phyloP scores from a whole-genome alignment of 768 basidiomycete genomes.

The Suillus cothurnatus region DNA sequence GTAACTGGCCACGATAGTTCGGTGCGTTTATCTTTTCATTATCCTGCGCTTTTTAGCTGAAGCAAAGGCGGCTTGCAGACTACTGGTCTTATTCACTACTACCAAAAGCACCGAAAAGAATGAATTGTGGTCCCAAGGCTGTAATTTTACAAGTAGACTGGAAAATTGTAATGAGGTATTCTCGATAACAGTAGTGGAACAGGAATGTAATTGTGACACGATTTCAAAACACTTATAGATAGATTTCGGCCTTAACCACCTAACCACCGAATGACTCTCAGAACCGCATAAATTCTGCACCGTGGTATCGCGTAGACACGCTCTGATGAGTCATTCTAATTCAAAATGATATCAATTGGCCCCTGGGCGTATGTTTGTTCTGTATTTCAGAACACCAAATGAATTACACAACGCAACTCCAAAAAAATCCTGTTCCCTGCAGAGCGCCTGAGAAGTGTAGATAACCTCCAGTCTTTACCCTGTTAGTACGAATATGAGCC shows the following conservation, averaged over 20 bases:
- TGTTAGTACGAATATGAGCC: background rate
- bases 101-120: slow-evolving; percentile 86
- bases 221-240: background rate
- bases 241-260: background rate
- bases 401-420: background rate
- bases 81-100: slow-evolving; percentile 95
- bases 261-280: background rate
- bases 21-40: slow-evolving; percentile 30
- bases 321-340: background rate
- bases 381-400: background rate
- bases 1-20: slow-evolving; percentile 91
- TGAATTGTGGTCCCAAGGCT: slow-evolving; percentile 29
- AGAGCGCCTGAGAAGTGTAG: background rate
- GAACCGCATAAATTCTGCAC: background rate
- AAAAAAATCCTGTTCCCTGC: background rate
- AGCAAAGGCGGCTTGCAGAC: slow-evolving; percentile 53
- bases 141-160: background rate
- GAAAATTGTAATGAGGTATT: background rate
- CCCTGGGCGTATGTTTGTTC: background rate
- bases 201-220: background rate
- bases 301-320: background rate
- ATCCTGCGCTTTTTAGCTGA: slow-evolving; percentile 6
- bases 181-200: background rate
- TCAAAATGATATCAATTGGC: background rate
- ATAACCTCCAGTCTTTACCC: background rate